Percentiles rank a stretch among this genome's conserved stretches.
Conservation (phyloP, 2,329 filamentous ascomycete species). For the Byssoonygena ceratinophila region DNA sequence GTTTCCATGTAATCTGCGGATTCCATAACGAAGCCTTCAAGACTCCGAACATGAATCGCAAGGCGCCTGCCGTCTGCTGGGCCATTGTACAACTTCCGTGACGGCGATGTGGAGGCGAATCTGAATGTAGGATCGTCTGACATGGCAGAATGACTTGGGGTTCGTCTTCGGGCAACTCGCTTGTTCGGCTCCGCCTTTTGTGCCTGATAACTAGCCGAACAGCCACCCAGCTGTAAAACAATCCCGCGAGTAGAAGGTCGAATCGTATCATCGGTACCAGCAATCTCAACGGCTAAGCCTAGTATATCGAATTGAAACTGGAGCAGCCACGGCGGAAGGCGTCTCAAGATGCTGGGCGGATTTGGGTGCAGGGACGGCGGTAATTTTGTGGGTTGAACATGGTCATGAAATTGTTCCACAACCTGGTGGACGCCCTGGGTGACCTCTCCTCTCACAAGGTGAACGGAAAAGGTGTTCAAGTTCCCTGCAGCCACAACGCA, state of each 20-base stretch:
- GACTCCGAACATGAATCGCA: conserved; percentile 65
- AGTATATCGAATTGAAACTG: conserved; percentile 76
- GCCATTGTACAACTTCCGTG: conserved; percentile 31
- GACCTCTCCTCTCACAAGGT: conserved; percentile 84
- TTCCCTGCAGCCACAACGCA: conserved; percentile 69
- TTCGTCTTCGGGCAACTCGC: conserved; percentile 52
- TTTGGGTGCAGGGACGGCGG: conserved; percentile 40
- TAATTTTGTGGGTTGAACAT: conserved; percentile 55
- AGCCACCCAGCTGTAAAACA: conserved; percentile 75
- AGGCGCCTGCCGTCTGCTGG: conserved; percentile 69
- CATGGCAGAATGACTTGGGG: conserved; percentile 59
- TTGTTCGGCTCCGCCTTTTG: conserved; percentile 56
- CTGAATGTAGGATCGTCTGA: conserved; percentile 52
- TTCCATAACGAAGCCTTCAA: conserved; percentile 88
- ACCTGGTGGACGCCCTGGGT: conserved; percentile 88
- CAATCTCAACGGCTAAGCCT: conserved; percentile 82
- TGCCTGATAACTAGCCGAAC: conserved; percentile 79
- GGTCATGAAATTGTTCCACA: conserved; percentile 65
- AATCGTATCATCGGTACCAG: conserved; percentile 74
- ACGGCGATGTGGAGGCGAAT: conserved; percentile 42
- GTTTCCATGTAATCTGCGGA: conserved; percentile 71
- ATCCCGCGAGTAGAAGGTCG: conserved; percentile 73
- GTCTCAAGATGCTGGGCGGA: conserved; percentile 61
- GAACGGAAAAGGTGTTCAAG: conserved; percentile 76
- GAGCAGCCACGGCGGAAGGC: conserved; percentile 71